These are phyloP conservation scores for Hemisphaericaspora subhashii DNA, from an alignment of 1,139 yeast species.

Conservation along the genomic window DNA sequence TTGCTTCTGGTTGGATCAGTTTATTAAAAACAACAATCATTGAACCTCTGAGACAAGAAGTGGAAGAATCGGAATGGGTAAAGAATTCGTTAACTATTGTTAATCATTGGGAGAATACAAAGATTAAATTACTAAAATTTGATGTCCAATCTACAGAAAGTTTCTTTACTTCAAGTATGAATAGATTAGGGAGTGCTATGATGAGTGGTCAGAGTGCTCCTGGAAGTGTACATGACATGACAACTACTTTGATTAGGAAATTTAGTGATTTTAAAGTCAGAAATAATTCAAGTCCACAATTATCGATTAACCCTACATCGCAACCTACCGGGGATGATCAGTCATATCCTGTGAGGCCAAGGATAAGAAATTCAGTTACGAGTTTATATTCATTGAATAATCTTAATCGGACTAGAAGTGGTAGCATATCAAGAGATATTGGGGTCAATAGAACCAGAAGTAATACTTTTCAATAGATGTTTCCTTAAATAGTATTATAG, in stretches of 20 bases:
- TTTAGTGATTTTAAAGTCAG: slow-evolving; percentile 44
- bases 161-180: slow-evolving; percentile 31
- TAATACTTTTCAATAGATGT: slow-evolving; percentile 7
- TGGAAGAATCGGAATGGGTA: slow-evolving; percentile 19
- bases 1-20: slow-evolving; percentile 43
- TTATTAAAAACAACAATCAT: slow-evolving; percentile 18
- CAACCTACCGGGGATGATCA: no score
- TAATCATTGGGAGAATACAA: slow-evolving; percentile 66
- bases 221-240: slow-evolving; percentile 53
- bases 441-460: background rate
- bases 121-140: slow-evolving; percentile 59
- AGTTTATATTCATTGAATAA: slow-evolving; percentile 46
- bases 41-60: slow-evolving; percentile 11
- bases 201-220: slow-evolving; percentile 32
- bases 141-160: slow-evolving; percentile 41
- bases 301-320: background rate
- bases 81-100: slow-evolving; percentile 27
- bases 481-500: background rate
- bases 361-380: slow-evolving; percentile 32
- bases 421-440: slow-evolving; percentile 12
- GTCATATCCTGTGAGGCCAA: background rate
- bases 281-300: slow-evolving; percentile 23
- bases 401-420: slow-evolving; percentile 38
- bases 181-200: slow-evolving; percentile 10
- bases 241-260: slow-evolving; percentile 48